phyloP scores from a whole-genome alignment of 2,329 filamentous ascomycete genomes.

The Sclerotinia spermophila region DNA sequence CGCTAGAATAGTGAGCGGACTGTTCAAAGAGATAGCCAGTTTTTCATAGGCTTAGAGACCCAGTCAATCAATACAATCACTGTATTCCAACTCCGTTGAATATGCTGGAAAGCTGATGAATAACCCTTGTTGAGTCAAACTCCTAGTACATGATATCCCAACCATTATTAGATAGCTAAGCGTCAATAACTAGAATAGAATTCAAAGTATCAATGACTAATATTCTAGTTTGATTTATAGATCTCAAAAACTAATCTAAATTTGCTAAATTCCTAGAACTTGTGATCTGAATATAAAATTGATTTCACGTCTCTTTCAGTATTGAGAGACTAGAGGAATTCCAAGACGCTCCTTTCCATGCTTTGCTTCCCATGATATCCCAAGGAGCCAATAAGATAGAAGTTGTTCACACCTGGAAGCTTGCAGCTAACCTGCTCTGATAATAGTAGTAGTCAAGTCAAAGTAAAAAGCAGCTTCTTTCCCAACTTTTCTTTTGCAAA shows the following conservation, averaged over 20 bases:
- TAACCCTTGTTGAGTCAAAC: not conserved
- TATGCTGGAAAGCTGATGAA: not conserved
- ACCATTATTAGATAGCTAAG: not conserved
- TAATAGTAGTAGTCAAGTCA: too few species aligned
- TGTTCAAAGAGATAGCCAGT: not conserved
- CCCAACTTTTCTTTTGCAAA: not conserved
- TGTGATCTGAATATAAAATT: not conserved
- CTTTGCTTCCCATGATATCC: too few species aligned
- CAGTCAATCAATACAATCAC: not conserved
- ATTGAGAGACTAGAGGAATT: not conserved
- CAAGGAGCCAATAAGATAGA: too few species aligned
- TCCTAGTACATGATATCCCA: not conserved
- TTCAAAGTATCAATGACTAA: not conserved
- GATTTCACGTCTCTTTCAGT: not conserved
- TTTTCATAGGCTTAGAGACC: not conserved
- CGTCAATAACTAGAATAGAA: not conserved
- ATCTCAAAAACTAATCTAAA: not conserved
- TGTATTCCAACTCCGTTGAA: not conserved
- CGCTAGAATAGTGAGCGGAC: not conserved
- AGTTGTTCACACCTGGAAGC: too few species aligned
- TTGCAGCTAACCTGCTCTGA: too few species aligned
- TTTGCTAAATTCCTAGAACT: not conserved
- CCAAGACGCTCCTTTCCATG: not conserved
- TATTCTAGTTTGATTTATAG: not conserved
- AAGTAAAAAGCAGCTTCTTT: too few species aligned